Base-by-base conservation (phyloP, 1,284 basidiomycete species). In the Filobasidium uniguttulatum region DNA sequence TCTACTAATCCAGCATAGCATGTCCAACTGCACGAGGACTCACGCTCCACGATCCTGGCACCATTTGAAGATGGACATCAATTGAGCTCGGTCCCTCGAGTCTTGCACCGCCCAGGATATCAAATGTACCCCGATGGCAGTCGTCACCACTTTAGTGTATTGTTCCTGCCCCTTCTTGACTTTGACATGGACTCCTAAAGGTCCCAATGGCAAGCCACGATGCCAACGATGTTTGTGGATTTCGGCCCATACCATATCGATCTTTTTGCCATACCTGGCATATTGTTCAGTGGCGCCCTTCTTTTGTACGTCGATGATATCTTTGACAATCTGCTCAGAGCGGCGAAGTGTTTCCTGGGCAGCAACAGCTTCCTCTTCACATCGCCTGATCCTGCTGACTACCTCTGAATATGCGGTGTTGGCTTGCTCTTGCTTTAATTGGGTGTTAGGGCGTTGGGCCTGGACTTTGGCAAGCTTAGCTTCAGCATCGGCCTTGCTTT, bases 171-270 rank as follows among this genome's bases (percentile, higher is more conserved):
- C 49, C 3, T 29, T 9, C 17, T 73, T 78, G 44, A 90, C 77
- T 59, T 82, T 82, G 57, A 98, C 81, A 62, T 79, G 77, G 38
- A 75, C 56, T 0, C 90, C 90, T n/a, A 97, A 71, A 0, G 90
- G 89, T 1, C 94, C 94, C 25, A 96, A 66, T 0, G 93, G 91
- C 15, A 63, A 68, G 31, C 81, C 74, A 8, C 82, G 82, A 25
- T 72, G 62, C 87, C 87, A 89, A 5, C 58, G 64, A 55, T 71
- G 69, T 8, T 58, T 59, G n/a, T 70, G 59, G 45, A 94, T 83
- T 34, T 65, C 70, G 5, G 73, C 71, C 19, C 82, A 55, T n/a
- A 88, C 52, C 1, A 63, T 56, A 8, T 63, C 56, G 3, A 70
- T 46, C 17, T 55, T 56, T 3, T 46, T 22, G 0, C 71, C 72